Conservation (phyloP, 768 basidiomycete genomes). For the Termitomyces sp. region DNA sequence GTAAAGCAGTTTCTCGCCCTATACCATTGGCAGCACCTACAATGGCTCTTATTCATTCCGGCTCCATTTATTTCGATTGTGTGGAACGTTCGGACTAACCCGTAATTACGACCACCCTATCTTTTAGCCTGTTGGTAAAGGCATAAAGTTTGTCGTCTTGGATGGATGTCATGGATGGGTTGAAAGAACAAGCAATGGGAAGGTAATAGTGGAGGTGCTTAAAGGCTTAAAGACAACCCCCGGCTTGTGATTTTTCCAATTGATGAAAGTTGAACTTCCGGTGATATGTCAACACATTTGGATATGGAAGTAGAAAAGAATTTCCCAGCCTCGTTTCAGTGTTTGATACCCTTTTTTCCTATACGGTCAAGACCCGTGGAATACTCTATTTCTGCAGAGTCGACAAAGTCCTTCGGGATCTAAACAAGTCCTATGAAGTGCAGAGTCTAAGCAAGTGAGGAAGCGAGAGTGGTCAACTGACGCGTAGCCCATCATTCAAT, state of each 20-base stretch:
- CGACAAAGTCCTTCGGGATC: background rate
- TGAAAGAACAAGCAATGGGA: background rate
- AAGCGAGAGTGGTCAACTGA: constrained; percentile 3
- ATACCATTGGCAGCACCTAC: constrained; percentile 50
- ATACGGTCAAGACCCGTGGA: too few relatives aligned
- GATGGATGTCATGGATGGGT: constrained; percentile 34
- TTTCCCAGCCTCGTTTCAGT: too few relatives aligned
- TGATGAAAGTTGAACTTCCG: background rate
- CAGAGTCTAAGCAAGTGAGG: background rate
- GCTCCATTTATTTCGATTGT: background rate
- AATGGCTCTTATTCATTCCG: background rate
- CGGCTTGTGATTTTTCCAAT: constrained; percentile 5
- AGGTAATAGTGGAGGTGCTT: background rate
- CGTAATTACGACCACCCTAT: constrained; percentile 48
- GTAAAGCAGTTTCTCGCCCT: constrained; percentile 44
- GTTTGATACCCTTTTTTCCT: background rate
- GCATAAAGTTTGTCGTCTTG: constrained; percentile 41
- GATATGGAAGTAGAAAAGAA: too few relatives aligned
- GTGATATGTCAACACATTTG: background rate
- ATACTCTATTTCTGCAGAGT: background rate
- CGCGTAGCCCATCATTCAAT: too few relatives aligned
- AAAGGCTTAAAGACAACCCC: too few relatives aligned
- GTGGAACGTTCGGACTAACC: constrained; percentile 23
- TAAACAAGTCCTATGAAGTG: background rate
- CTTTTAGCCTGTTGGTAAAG: constrained; percentile 34